Conservation (phyloP, 2,329 filamentous ascomycete genomes). For the Penicillium vulpinum region DNA sequence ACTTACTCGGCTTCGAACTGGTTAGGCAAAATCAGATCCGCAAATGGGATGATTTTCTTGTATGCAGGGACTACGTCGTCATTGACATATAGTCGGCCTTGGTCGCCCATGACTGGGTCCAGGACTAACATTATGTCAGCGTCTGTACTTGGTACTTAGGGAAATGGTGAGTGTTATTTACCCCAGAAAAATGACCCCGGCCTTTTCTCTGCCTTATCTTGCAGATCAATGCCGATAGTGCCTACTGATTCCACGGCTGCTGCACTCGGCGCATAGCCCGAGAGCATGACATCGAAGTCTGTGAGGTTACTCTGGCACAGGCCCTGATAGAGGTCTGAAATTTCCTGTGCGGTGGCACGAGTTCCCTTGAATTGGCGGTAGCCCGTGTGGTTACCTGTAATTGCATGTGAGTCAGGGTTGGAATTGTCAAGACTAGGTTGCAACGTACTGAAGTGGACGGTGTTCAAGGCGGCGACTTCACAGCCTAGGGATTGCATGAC, state of each 20-base stretch:
- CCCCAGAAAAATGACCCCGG: conserved; percentile 88
- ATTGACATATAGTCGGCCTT: conserved; percentile 86
- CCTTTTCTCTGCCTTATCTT: conserved; percentile 59
- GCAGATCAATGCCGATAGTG: conserved; percentile 77
- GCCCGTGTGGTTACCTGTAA: conserved; percentile 85
- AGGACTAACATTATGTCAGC: conserved; percentile 58
- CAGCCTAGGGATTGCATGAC: conserved; percentile 91
- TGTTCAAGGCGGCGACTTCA: conserved; percentile 91
- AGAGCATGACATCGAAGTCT: conserved; percentile 90
- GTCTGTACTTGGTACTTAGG: not conserved
- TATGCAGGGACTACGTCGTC: conserved; percentile 91
- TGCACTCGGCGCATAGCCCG: conserved; percentile 89
- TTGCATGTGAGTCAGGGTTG: not conserved
- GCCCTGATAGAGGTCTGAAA: conserved; percentile 79
- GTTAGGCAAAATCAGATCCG: conserved; percentile 91
- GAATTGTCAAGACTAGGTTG: not conserved
- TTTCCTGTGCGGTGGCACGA: conserved; percentile 76
- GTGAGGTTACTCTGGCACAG: conserved; percentile 80
- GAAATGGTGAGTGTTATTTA: conserved; percentile 33
- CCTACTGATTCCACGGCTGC: conserved; percentile 82
- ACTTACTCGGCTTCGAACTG: conserved; percentile 94
- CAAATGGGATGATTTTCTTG: conserved; percentile 72
- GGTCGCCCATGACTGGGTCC: conserved; percentile 98
- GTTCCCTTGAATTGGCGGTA: conserved; percentile 88
- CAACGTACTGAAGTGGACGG: conserved; percentile 88